phyloP scores from a whole-genome alignment of 2,329 filamentous ascomycete species.

The Penicillium digitatum region DNA sequence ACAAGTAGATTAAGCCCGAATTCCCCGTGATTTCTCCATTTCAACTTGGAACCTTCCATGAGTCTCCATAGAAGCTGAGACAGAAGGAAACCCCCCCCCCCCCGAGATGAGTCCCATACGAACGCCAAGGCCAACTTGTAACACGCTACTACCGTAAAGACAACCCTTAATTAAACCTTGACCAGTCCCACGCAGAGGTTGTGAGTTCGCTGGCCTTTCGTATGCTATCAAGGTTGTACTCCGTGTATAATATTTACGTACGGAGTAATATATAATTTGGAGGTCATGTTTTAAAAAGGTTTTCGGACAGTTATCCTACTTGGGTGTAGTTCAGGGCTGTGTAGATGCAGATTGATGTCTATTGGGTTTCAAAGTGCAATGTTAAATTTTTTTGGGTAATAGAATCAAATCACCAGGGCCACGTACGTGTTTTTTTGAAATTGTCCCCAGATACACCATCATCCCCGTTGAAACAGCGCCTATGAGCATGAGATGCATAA shows the following conservation, averaged over 20 bases:
- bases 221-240: background rate
- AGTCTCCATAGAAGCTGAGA: background rate
- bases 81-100: conserved; percentile 13
- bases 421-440: background rate
- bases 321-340: conserved; percentile 15
- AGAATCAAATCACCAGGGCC: background rate
- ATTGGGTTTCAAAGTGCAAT: background rate
- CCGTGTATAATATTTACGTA: background rate
- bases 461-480: conserved; percentile 9
- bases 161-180: conserved; percentile 43
- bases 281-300: background rate
- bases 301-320: conserved; percentile 17
- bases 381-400: background rate
- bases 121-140: conserved; percentile 28
- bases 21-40: conserved; percentile 8
- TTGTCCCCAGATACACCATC: background rate
- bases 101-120: conserved; percentile 16
- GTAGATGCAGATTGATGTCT: conserved; percentile 7
- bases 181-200: conserved; percentile 16
- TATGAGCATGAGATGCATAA: background rate
- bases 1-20: background rate
- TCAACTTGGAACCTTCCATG: background rate
- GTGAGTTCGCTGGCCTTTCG: conserved; percentile 16
- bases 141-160: conserved; percentile 31
- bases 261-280: background rate